These are phyloP conservation scores for Symbiodinium pilosum DNA, from an alignment of 73 alveolate genomes.

Conservation along the genomic window DNA sequence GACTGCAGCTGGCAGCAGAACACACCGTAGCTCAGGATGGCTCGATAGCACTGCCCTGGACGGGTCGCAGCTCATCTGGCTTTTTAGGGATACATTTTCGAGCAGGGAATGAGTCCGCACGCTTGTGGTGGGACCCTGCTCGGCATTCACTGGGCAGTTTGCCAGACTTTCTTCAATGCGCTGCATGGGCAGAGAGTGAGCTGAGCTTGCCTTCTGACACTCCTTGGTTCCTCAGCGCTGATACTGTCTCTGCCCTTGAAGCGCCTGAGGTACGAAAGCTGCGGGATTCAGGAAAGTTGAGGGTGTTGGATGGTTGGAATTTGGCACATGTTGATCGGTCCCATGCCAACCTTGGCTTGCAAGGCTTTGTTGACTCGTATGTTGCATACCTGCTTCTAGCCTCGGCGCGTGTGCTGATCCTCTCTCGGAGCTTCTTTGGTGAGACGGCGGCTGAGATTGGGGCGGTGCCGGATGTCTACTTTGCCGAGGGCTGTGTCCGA, in stretches of 20 bases:
- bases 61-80: not conserved
- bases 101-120: slow-evolving; percentile 82
- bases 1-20: slow-evolving; percentile 22
- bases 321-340: slow-evolving; percentile 92
- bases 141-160: slow-evolving; percentile 44
- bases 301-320: slow-evolving; percentile 43
- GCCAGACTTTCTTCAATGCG: slow-evolving; percentile 31
- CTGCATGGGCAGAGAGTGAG: slow-evolving; percentile 23
- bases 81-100: slow-evolving; percentile 86
- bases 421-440: slow-evolving; percentile 67
- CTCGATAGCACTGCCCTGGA: slow-evolving; percentile 9
- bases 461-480: slow-evolving; percentile 80
- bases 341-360: slow-evolving; percentile 66
- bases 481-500: slow-evolving; percentile 85
- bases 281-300: slow-evolving; percentile 25
- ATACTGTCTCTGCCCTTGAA: slow-evolving; percentile 46
- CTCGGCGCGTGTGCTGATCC: slow-evolving; percentile 51
- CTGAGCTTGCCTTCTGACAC: slow-evolving; percentile 21
- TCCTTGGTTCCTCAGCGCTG: slow-evolving; percentile 85
- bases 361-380: slow-evolving; percentile 74
- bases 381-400: slow-evolving; percentile 72
- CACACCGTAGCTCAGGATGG: no score
- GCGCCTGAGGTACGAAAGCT: slow-evolving; percentile 20
- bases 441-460: slow-evolving; percentile 93
- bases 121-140: slow-evolving; percentile 85